Conservation (phyloP, 2,329 filamentous ascomycete species). For the Penicillium sp. region DNA sequence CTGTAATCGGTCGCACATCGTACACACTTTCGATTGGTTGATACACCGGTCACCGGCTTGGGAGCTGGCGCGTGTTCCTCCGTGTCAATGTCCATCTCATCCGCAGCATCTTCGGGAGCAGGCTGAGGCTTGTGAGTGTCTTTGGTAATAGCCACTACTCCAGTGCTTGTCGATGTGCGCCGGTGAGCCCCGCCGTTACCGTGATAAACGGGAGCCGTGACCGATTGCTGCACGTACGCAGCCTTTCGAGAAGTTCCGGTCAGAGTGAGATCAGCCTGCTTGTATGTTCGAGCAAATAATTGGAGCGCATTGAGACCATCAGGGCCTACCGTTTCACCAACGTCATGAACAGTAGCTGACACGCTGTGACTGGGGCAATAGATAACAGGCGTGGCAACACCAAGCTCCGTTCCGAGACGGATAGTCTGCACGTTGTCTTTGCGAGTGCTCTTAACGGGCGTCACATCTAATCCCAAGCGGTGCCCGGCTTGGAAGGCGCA, state of each 20-base stretch:
- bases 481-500: slow-evolving; percentile 86
- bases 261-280: slow-evolving; percentile 87
- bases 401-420: slow-evolving; percentile 77
- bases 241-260: slow-evolving; percentile 94
- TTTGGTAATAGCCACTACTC: slow-evolving; percentile 30
- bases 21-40: slow-evolving; percentile 41
- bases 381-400: slow-evolving; percentile 79
- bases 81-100: slow-evolving; percentile 40
- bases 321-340: slow-evolving; percentile 74
- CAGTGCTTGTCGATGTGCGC: slow-evolving; percentile 60
- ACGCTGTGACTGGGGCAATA: slow-evolving; percentile 91
- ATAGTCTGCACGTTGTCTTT: slow-evolving; percentile 80
- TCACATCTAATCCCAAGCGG: slow-evolving; percentile 84
- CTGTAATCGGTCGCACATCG: slow-evolving; percentile 47
- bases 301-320: slow-evolving; percentile 79
- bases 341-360: slow-evolving; percentile 74
- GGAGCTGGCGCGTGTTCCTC: slow-evolving; percentile 29
- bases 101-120: slow-evolving; percentile 28
- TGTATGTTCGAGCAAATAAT: slow-evolving; percentile 84
- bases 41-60: slow-evolving; percentile 21
- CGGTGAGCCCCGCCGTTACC: slow-evolving; percentile 49
- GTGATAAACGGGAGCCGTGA: slow-evolving; percentile 39
- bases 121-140: slow-evolving; percentile 29
- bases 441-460: slow-evolving; percentile 84
- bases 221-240: slow-evolving; percentile 61